Evolutionary conservation across 2,329 filamentous ascomycete genomes (phyloP).

Genomic region (Madurella mycetomatis): DNA sequence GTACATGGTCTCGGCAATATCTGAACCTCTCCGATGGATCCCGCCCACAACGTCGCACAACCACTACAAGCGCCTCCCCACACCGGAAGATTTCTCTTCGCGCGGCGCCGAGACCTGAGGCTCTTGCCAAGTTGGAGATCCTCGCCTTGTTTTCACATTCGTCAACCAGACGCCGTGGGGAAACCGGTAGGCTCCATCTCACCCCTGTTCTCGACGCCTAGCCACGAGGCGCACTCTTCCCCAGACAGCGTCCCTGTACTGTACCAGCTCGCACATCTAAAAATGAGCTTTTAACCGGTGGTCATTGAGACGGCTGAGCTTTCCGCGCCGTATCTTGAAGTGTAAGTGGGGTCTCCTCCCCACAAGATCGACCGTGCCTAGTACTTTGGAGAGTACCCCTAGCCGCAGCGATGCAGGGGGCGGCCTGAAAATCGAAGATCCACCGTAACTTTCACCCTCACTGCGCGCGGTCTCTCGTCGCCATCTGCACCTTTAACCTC

Average conservation of each 20-base stretch:
- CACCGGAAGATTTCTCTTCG: constrained; percentile 12
- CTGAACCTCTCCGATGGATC: too few relatives aligned
- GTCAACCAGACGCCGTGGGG: neutral
- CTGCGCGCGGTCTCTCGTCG: neutral
- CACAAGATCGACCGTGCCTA: neutral
- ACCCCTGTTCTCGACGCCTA: neutral
- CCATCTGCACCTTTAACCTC: neutral
- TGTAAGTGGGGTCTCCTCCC: constrained; percentile 13
- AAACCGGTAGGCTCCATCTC: neutral
- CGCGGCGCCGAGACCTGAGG: constrained; percentile 15
- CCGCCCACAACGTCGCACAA: too few relatives aligned
- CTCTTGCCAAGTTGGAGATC: constrained; percentile 16
- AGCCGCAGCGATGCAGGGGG: constrained; percentile 13
- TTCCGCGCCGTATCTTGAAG: constrained; percentile 13
- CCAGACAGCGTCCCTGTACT: neutral
- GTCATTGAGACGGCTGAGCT: constrained; percentile 12
- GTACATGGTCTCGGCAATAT: too few relatives aligned
- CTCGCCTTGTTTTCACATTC: constrained; percentile 4
- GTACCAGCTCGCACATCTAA: neutral
- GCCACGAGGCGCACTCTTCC: neutral
- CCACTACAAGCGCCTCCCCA: too few relatives aligned
- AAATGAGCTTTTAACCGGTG: constrained; percentile 19
- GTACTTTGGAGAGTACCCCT: constrained; percentile 11
- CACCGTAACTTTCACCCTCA: constrained; percentile 11
- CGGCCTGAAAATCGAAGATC: constrained; percentile 20